A percentile compares a stretch with the other conserved stretches of the same genome.
phyloP scores from a whole-genome alignment of 495 filamentous ascomycete species.

The Xylaria flabelliformis region DNA sequence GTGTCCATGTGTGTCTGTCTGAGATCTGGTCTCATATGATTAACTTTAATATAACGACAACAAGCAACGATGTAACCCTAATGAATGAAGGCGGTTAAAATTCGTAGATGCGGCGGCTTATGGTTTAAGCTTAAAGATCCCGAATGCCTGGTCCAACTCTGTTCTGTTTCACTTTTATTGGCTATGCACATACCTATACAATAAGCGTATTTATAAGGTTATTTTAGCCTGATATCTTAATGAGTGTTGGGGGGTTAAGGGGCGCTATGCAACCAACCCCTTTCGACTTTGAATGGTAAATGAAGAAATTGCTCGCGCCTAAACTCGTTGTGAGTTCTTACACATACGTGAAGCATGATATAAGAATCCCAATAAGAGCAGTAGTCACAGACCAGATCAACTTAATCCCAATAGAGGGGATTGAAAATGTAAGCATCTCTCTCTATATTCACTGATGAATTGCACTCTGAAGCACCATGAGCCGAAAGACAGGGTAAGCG shows the following conservation, averaged over 20 bases:
- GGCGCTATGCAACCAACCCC: background rate
- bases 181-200: background rate
- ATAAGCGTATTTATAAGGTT: background rate
- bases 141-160: background rate
- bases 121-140: background rate
- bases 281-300: background rate
- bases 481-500: too few species aligned
- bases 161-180: background rate
- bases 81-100: background rate
- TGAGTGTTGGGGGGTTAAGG: background rate
- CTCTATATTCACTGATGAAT: too few species aligned
- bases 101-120: background rate
- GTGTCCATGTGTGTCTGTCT: background rate
- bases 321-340: background rate
- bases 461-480: too few species aligned
- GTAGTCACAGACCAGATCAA: too few species aligned
- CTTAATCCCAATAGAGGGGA: too few species aligned
- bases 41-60: constrained; percentile 2
- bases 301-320: background rate
- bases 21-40: background rate
- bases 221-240: background rate
- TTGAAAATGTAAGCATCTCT: too few species aligned
- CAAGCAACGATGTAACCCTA: constrained; percentile 15
- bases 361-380: too few species aligned
- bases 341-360: background rate